Percentiles rank a stretch among this genome's conserved stretches.
Conservation (phyloP, 495 filamentous ascomycete genomes). For the Ramalina intermedia region DNA sequence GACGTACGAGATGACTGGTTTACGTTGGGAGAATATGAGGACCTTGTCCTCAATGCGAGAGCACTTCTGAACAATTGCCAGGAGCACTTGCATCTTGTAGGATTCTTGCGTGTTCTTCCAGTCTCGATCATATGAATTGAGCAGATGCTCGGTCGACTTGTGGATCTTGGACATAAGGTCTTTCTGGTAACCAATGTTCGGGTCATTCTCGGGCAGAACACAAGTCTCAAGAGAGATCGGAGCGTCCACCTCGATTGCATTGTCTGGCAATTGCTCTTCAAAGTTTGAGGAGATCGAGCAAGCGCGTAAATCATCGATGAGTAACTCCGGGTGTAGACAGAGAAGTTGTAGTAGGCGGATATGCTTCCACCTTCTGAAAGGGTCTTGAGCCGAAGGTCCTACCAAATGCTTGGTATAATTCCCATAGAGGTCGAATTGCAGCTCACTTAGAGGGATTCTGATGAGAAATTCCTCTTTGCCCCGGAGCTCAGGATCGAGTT, state of each 20-base stretch:
- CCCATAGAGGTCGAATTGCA: constrained; percentile 52
- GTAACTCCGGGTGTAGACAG: constrained; percentile 54
- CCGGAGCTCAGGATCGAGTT: constrained; percentile 48
- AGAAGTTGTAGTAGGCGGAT: constrained; percentile 41
- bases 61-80: constrained; percentile 50
- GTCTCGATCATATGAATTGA: no score
- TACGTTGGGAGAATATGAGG: constrained; percentile 61
- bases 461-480: constrained; percentile 72
- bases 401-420: constrained; percentile 34
- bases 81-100: constrained; percentile 49
- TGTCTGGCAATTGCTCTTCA: not conserved
- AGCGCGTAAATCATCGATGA: not conserved
- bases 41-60: constrained; percentile 51
- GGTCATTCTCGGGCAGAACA: no score
- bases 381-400: constrained; percentile 7
- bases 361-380: constrained; percentile 13
- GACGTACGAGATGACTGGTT: constrained; percentile 55
- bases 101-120: constrained; percentile 24
- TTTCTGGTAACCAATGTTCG: no score
- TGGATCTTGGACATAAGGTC: no score
- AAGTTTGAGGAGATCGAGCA: not conserved
- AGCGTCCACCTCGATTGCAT: no score
- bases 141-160: no score
- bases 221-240: no score
- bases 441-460: constrained; percentile 48